These are phyloP conservation scores for Nemania bipapillata DNA, from an alignment of 2,329 filamentous ascomycete genomes.

Conservation along the genomic window DNA sequence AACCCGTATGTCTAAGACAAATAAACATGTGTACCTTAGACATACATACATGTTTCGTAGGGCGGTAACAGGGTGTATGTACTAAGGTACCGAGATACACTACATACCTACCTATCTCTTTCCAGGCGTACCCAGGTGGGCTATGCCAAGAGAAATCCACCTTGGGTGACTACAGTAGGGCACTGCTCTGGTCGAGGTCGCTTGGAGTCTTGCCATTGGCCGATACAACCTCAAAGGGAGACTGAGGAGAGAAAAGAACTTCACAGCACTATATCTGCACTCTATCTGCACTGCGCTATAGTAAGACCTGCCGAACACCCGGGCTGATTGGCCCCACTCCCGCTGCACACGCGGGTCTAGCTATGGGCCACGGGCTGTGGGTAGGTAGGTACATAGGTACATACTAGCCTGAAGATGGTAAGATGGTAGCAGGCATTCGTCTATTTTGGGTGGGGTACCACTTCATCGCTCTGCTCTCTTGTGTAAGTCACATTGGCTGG, in stretches of 20 bases:
- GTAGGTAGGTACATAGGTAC: too few relatives aligned
- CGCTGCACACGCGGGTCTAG: neutral
- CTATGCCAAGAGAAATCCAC: too few relatives aligned
- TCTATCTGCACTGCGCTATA: neutral
- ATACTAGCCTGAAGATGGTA: too few relatives aligned
- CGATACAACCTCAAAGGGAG: neutral
- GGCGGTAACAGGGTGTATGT: too few relatives aligned
- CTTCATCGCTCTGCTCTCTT: neutral
- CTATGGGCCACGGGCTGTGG: too few relatives aligned
- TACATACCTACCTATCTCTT: too few relatives aligned
- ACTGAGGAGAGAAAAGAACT: neutral
- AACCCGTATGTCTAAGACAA: neutral
- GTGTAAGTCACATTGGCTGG: conserved; percentile 8
- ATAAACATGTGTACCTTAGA: neutral
- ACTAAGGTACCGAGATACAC: too few relatives aligned
- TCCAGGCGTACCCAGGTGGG: too few relatives aligned
- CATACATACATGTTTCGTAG: neutral
- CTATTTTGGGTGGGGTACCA: conserved; percentile 6
- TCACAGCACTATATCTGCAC: neutral
- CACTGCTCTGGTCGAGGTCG: neutral
- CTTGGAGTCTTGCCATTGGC: neutral
- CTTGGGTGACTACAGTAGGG: neutral
- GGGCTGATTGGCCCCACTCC: conserved; percentile 23
- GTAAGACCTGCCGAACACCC: conserved; percentile 28
- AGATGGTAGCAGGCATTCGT: neutral